phyloP scores from a whole-genome alignment of 768 basidiomycete species.

The Lyophyllum semitale region DNA sequence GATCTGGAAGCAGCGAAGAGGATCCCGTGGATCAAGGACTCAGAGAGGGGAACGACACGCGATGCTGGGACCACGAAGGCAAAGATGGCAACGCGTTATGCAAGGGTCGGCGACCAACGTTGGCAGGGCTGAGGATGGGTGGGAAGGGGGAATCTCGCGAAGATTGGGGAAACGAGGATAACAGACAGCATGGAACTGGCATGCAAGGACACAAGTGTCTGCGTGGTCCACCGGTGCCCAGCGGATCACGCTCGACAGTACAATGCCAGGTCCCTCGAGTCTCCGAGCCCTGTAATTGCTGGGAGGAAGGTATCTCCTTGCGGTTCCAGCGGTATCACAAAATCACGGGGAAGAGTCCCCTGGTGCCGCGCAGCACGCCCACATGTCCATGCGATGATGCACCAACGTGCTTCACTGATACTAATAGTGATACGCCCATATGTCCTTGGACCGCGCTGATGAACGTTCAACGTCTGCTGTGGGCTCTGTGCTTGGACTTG shows the following conservation, averaged over 20 bases:
- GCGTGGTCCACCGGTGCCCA: slow-evolving; percentile 7
- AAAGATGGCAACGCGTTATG: background rate
- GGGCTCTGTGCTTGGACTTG: background rate
- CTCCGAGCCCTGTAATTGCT: background rate
- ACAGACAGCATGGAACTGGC: background rate
- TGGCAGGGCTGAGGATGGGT: background rate
- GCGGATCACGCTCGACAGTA: background rate
- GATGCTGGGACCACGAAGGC: background rate
- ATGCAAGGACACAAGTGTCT: background rate
- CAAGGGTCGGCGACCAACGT: background rate
- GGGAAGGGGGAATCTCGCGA: slow-evolving; percentile 12
- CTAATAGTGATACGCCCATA: slow-evolving; percentile 7
- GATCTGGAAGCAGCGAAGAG: slow-evolving; percentile 2
- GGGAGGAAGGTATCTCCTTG: slow-evolving; percentile 11
- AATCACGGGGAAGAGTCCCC: slow-evolving; percentile 12
- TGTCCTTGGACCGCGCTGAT: slow-evolving; percentile 8
- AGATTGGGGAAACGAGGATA: background rate
- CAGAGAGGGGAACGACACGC: background rate
- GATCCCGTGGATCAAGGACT: slow-evolving; percentile 8
- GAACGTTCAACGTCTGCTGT: slow-evolving; percentile 5
- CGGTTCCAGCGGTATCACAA: slow-evolving; percentile 6
- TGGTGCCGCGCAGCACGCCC: slow-evolving; percentile 11
- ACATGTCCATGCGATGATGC: slow-evolving; percentile 12
- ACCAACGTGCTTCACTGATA: slow-evolving; percentile 13
- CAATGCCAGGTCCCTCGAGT: background rate